phyloP scores from a whole-genome alignment of 2,329 filamentous ascomycete species.

The Aspergillus quadrilineatus region DNA sequence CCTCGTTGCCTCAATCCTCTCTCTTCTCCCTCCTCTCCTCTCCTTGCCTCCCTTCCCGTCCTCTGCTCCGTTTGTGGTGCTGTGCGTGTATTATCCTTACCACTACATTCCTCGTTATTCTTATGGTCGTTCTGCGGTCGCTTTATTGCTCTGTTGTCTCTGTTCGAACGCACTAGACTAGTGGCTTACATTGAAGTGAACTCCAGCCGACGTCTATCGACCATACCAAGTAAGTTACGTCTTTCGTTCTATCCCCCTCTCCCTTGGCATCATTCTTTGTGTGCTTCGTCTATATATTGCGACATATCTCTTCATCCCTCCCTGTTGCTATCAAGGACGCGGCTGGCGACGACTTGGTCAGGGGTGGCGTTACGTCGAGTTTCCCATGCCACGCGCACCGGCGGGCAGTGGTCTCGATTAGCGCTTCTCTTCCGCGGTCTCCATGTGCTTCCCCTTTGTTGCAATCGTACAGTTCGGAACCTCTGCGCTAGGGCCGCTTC shows the following conservation, averaged over 20 bases:
- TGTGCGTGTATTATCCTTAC: conserved; percentile 10
- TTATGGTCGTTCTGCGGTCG: conserved; percentile 4
- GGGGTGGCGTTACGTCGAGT: background rate
- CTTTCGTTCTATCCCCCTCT: conserved; percentile 13
- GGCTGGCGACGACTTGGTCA: background rate
- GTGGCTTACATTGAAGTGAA: conserved; percentile 25
- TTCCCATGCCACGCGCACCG: background rate
- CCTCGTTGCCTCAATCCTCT: conserved; percentile 11
- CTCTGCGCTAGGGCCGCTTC: conserved; percentile 14
- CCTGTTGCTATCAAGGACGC: background rate
- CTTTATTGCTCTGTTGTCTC: conserved; percentile 7
- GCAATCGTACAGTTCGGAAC: conserved; percentile 9
- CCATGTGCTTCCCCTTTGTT: conserved; percentile 4
- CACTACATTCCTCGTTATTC: conserved; percentile 11
- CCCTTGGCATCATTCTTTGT: conserved; percentile 5
- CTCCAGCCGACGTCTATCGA: conserved; percentile 48
- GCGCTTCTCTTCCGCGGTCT: background rate
- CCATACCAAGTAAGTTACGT: conserved; percentile 46
- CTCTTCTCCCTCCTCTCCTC: conserved; percentile 3
- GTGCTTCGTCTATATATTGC: background rate
- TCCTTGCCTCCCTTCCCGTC: background rate
- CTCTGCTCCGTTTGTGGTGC: conserved; percentile 1
- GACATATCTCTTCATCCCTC: background rate
- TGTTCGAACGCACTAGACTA: conserved; percentile 15
- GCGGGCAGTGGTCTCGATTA: background rate